These are phyloP conservation scores for Tetradesmus obliquus DNA, from an alignment of 139 green algal species.

Conservation along the genomic window DNA sequence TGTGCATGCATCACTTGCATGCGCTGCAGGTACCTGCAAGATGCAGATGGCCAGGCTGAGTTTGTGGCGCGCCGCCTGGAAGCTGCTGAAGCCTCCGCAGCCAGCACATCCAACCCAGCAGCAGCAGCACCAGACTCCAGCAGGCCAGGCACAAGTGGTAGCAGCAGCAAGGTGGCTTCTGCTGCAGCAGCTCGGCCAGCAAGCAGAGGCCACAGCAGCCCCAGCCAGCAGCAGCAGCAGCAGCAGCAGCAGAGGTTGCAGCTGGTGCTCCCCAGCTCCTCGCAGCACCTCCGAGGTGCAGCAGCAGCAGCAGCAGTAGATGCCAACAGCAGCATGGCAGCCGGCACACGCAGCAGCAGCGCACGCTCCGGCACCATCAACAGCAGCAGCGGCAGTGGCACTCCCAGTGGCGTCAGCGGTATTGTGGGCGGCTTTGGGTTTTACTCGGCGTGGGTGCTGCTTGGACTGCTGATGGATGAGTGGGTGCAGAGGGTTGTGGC, in stretches of 20 bases:
- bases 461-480: constrained; percentile 29
- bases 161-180: not conserved
- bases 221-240: not conserved
- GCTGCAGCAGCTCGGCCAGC: not conserved
- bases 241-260: not conserved
- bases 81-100: not conserved
- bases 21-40: not conserved
- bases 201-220: not conserved
- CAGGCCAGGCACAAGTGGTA: not conserved
- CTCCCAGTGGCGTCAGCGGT: not conserved
- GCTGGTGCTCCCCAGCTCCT: not conserved
- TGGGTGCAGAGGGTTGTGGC: not conserved
- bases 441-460: not conserved
- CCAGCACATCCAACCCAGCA: not conserved
- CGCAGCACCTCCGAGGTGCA: not conserved
- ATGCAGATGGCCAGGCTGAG: not conserved
- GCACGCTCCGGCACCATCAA: no score
- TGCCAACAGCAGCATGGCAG: not conserved
- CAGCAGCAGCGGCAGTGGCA: not conserved
- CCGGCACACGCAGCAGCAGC: not conserved
- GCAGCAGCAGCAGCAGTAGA: not conserved
- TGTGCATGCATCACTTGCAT: not conserved
- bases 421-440: constrained; percentile 19
- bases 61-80: not conserved
- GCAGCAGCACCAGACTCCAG: not conserved